Conservation (phyloP, 31 red algal genomes). For the Porphyra umbilicalis region DNA sequence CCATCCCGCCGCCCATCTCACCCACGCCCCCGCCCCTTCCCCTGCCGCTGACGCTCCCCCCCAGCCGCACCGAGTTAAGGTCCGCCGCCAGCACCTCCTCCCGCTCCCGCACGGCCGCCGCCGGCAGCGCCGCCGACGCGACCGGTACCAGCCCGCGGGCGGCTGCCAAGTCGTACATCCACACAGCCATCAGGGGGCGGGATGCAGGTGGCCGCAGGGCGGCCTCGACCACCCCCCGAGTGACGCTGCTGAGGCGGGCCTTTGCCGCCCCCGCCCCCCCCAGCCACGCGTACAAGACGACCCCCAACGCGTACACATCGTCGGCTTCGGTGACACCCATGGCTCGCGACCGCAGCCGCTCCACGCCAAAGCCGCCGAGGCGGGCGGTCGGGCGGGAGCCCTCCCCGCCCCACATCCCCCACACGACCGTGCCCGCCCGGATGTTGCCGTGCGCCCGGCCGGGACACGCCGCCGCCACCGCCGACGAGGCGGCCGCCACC, state of each 20-base stretch:
- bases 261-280: not conserved
- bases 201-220: not conserved
- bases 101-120: not conserved
- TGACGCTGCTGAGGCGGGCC: not conserved
- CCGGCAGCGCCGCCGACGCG: slow-evolving; percentile 17
- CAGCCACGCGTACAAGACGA: not conserved
- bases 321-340: slow-evolving; percentile 3
- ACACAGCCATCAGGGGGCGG: slow-evolving; percentile 9
- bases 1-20: not conserved
- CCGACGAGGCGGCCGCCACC: not conserved
- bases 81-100: slow-evolving; percentile 25
- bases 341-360: not conserved
- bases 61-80: slow-evolving; percentile 24
- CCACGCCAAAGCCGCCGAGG: not conserved
- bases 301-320: slow-evolving; percentile 4
- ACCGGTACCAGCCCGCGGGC: slow-evolving; percentile 50
- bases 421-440: not conserved
- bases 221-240: not conserved
- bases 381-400: not conserved
- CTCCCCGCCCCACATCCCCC: not conserved
- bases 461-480: not conserved
- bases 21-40: not conserved
- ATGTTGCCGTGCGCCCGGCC: not conserved
- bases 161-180: slow-evolving; percentile 53
- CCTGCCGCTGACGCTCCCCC: not conserved